These are phyloP conservation scores for Micromonas pusilla DNA, from an alignment of 139 green algal species.

Conservation along the genomic window DNA sequence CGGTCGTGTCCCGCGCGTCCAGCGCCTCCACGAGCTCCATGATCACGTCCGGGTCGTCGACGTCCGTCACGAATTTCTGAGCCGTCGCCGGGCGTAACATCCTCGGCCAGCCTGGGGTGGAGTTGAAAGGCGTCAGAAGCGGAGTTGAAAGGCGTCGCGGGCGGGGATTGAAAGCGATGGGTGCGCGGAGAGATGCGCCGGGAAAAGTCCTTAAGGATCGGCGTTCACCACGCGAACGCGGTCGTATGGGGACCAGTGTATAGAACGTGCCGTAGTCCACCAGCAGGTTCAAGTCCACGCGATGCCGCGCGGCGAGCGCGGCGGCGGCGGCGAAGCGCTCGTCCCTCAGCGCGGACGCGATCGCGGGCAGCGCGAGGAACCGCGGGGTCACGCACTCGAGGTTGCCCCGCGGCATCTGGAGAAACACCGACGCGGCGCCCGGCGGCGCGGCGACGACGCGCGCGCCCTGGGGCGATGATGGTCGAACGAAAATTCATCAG, in stretches of 20 bases:
- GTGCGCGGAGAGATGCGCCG: too few relatives aligned
- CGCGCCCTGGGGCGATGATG: conserved; percentile 19
- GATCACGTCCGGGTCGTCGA: conserved; percentile 32
- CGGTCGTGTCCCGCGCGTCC: conserved; percentile 35
- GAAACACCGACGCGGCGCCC: conserved; percentile 28
- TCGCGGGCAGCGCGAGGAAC: conserved; percentile 66
- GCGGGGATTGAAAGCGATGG: too few relatives aligned
- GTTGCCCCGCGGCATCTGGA: conserved; percentile 87
- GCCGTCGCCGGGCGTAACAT: conserved; percentile 48
- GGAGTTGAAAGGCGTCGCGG: too few relatives aligned
- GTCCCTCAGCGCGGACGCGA: conserved; percentile 46
- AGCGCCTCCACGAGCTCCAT: conserved; percentile 73
- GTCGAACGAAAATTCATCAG: too few relatives aligned
- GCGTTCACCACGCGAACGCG: too few relatives aligned
- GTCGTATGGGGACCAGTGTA: too few relatives aligned
- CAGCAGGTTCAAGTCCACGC: conserved; percentile 88
- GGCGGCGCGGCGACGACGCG: conserved; percentile 29
- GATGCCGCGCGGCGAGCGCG: conserved; percentile 28
- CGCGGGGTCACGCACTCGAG: conserved; percentile 76
- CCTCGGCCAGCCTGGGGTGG: conserved; percentile 66
- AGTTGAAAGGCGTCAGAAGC: too few relatives aligned
- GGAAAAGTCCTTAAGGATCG: too few relatives aligned
- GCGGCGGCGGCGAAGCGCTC: conserved; percentile 26
- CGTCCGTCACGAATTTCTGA: conserved; percentile 49
- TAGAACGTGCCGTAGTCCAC: conserved; percentile 81